Evolutionary conservation across 2,329 filamentous ascomycete species (phyloP).

Genomic region (Neoscytalidium dimidiatum): DNA sequence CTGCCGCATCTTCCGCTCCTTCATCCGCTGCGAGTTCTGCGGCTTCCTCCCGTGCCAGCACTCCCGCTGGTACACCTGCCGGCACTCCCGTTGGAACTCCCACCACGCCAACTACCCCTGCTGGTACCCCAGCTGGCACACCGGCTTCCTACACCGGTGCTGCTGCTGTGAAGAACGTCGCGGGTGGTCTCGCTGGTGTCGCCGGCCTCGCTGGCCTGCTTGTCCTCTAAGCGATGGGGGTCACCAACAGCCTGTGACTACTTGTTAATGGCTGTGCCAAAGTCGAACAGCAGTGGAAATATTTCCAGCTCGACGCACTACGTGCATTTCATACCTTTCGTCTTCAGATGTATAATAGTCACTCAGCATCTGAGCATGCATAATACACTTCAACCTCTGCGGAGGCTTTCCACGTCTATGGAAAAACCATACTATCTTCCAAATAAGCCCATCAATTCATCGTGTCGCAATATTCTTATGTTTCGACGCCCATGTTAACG

Average conservation of each 20-base stretch:
- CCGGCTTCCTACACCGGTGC: constrained; percentile 32
- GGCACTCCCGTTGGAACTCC: constrained; percentile 18
- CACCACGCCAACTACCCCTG: constrained; percentile 15
- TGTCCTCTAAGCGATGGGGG: too few relatives aligned
- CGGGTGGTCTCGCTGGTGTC: constrained; percentile 30
- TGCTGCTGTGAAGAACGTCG: constrained; percentile 26
- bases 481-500: background rate
- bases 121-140: constrained; percentile 21
- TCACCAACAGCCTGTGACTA: too few relatives aligned
- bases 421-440: too few relatives aligned
- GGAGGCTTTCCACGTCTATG: background rate
- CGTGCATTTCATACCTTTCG: background rate
- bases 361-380: background rate
- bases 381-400: background rate
- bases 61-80: background rate
- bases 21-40: background rate
- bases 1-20: background rate
- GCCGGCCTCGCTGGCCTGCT: constrained; percentile 27
- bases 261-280: too few relatives aligned
- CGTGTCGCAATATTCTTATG: too few relatives aligned
- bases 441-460: too few relatives aligned
- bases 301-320: background rate
- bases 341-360: background rate
- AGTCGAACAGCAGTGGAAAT: too few relatives aligned
- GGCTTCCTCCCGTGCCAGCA: background rate